phyloP scores from a whole-genome alignment of 176 grass and related monocot species.

The Oropetium thomaeum region DNA sequence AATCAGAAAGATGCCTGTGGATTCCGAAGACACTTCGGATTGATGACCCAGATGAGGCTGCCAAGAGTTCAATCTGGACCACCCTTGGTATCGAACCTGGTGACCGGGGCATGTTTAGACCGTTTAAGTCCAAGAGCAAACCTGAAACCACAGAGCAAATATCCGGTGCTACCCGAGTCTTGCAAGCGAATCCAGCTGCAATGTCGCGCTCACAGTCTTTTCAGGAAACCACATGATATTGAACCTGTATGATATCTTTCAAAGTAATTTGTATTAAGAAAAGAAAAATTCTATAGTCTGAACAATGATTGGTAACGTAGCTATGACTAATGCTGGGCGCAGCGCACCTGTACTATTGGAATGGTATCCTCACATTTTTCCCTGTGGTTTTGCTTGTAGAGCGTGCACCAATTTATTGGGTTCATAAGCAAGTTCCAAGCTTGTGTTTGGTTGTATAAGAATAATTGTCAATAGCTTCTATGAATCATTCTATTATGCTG shows the following conservation, averaged over 20 bases:
- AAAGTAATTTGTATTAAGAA: constrained; percentile 23
- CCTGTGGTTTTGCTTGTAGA: constrained; percentile 37
- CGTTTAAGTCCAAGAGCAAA: constrained; percentile 65
- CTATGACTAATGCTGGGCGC: constrained; percentile 15
- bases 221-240: constrained; percentile 59
- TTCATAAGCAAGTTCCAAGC: neutral
- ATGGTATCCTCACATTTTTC: constrained; percentile 3
- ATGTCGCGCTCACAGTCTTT: constrained; percentile 58
- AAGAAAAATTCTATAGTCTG: constrained; percentile 31
- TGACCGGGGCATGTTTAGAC: constrained; percentile 52
- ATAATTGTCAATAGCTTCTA: constrained; percentile 45
- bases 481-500: constrained; percentile 16
- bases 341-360: constrained; percentile 11
- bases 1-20: constrained; percentile 47
- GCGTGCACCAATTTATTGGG: constrained; percentile 5
- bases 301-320: constrained; percentile 27
- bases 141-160: constrained; percentile 22
- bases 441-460: constrained; percentile 47
- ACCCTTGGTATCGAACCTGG: constrained; percentile 55
- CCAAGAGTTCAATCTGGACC: constrained; percentile 87
- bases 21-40: constrained; percentile 78
- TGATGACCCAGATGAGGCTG: constrained; percentile 68
- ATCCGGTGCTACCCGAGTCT: constrained; percentile 26
- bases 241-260: constrained; percentile 2
- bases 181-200: constrained; percentile 77